Evolutionary conservation across 345 rosid genomes (phyloP), one percentile per base, ranked within the genome.

Genomic region (Leavenworthia alabamica): DNA sequence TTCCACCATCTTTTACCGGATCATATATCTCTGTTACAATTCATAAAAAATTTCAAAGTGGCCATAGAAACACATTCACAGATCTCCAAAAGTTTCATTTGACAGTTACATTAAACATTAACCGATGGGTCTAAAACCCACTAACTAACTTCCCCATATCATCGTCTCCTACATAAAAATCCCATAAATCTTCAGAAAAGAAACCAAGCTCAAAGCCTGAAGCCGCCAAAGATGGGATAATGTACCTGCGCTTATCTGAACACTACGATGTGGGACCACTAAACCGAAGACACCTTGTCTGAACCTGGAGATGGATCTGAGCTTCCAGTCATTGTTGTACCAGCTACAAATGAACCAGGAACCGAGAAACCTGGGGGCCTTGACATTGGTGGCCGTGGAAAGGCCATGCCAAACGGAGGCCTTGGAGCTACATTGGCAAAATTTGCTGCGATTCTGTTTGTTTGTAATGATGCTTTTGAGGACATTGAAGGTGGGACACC

Each of bases 401-500:
- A 68, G 35, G 73, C 59, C 83, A 83, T 75, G 64, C 75, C 73
- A 80, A 86, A 76, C 70, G 86, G 88, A 53, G 84, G 89, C 66
- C 97, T 80, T 20, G 85, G 81, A 68, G 76, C 73, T 46, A 82
- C 63, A 54, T 81, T 84, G 29, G 86, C 78, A 54, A 77, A 63
- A 75, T 78, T 82, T 73, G 75, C 62, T 36, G 96, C 83, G 46
- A 80, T 72, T 78, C 97, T 89, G 78, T 79, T 85, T 67, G 90
- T 42, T 33, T 96, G 83, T 60, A 81, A 59, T 6, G 81, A 39
- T 16, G 78, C 70, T 59, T 73, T 68, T 75, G 96, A 82, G 9
- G 92, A 75, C 50, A 85, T 58, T 58, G 83, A 74, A 14, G 85
- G 82, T n/a, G 82, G 84, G 42, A 77, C 50, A 45, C 93, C 95